Conservation (phyloP, 345 rosid species). For the Kandelia obovata region DNA sequence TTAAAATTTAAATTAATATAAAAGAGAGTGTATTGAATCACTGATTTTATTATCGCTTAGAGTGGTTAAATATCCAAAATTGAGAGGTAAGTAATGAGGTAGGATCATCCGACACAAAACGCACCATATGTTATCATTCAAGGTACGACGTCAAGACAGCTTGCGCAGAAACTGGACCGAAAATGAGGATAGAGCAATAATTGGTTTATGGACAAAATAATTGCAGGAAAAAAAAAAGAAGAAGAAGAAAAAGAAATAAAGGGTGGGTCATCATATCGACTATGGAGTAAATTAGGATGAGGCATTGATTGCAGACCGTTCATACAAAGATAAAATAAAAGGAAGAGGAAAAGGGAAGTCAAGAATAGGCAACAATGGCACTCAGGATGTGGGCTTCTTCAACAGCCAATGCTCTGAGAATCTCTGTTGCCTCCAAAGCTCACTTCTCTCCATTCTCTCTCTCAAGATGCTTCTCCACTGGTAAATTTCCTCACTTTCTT, state of each 20-base stretch:
- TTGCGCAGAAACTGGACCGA: too few species aligned
- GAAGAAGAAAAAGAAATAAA: too few species aligned
- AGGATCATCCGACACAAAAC: too few species aligned
- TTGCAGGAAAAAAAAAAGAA: background rate
- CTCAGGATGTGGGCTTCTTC: constrained; percentile 96
- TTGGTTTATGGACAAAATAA: background rate
- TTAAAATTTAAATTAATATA: too few species aligned
- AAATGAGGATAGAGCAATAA: too few species aligned
- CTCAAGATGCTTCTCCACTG: constrained; percentile 82
- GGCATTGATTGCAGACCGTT: constrained; percentile 72
- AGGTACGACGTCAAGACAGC: too few species aligned
- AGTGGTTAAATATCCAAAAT: too few species aligned
- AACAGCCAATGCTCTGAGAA: constrained; percentile 75
- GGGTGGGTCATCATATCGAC: too few species aligned
- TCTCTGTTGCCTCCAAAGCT: constrained; percentile 54
- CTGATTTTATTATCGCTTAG: too few species aligned
- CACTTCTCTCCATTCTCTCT: constrained; percentile 47
- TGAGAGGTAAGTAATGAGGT: too few species aligned
- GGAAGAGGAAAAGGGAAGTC: constrained; percentile 8
- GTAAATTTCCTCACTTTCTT: constrained; percentile 24
- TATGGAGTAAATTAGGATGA: constrained; percentile 42
- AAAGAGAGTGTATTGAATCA: too few species aligned
- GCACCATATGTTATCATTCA: too few species aligned
- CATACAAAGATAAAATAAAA: constrained; percentile 50
- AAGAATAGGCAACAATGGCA: constrained; percentile 46